phyloP scores from a whole-genome alignment of 2,329 filamentous ascomycete species.

The Aspergillus sp. region DNA sequence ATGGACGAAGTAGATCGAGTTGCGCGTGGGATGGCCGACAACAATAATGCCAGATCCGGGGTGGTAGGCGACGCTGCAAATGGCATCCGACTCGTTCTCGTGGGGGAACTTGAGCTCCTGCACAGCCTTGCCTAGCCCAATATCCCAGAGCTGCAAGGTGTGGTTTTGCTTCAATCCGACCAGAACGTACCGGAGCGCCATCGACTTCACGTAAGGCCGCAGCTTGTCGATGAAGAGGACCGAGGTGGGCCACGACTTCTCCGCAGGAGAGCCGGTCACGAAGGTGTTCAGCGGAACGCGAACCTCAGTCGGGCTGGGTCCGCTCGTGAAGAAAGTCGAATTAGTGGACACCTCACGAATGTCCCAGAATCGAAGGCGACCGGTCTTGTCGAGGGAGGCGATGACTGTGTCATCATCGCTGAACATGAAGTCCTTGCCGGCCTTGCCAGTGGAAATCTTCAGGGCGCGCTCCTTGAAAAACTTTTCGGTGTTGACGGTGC shows the following conservation, averaged over 20 bases:
- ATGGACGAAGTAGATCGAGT: conserved; percentile 96
- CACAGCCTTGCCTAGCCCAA: conserved; percentile 89
- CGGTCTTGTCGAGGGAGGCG: conserved; percentile 94
- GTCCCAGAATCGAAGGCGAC: conserved; percentile 97
- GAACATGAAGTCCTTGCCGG: conserved; percentile 96
- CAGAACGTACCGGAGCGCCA: conserved; percentile 89
- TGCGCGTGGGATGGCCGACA: conserved; percentile 92
- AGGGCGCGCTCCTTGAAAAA: conserved; percentile 83
- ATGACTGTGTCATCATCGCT: conserved; percentile 95
- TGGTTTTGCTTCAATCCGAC: conserved; percentile 99
- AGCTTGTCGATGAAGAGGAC: conserved; percentile 95
- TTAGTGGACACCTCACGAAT: conserved; percentile 71
- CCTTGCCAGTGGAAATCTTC: conserved; percentile 95
- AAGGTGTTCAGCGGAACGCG: conserved; percentile 84
- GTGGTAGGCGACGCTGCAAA: conserved; percentile 95
- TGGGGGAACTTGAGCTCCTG: conserved; percentile 97
- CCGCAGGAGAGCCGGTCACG: conserved; percentile 78
- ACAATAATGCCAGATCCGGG: conserved; percentile 88
- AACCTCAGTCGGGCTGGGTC: conserved; percentile 65
- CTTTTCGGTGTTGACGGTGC: conserved; percentile 78
- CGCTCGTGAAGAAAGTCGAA: conserved; percentile 40
- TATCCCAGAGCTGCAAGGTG: conserved; percentile 96
- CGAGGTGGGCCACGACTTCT: conserved; percentile 96
- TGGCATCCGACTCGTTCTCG: conserved; percentile 93
- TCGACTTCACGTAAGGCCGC: conserved; percentile 85